Conservation (phyloP, 164 flowering plant genomes). For the Aristolochia fimbriata region DNA sequence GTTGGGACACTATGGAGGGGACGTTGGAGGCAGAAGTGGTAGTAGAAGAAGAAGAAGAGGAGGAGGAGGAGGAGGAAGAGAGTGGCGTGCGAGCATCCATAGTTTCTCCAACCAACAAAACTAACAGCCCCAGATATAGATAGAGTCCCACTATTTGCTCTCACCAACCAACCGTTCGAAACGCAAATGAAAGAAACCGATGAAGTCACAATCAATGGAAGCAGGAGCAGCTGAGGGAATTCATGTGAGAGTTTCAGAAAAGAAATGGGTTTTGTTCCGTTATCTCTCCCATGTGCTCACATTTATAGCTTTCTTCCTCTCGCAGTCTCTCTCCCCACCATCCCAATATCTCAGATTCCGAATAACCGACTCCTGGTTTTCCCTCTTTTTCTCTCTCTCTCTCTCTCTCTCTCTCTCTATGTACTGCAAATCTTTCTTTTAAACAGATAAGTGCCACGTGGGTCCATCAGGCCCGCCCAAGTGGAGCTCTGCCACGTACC, state of each 20-base stretch:
- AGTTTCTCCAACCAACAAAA: conserved; percentile 2
- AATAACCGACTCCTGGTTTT: background rate
- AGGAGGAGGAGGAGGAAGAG: background rate
- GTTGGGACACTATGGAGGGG: background rate
- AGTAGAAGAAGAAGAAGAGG: background rate
- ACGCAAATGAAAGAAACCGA: background rate
- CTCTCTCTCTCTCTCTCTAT: background rate
- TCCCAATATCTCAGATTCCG: background rate
- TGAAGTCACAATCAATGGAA: background rate
- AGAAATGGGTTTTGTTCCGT: background rate
- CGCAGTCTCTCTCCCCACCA: background rate
- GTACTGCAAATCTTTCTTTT: background rate
- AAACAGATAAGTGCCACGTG: conserved; percentile 8
- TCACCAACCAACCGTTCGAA: background rate
- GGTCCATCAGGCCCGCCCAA: conserved; percentile 3
- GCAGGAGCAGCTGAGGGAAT: conserved; percentile 1
- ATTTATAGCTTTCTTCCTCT: conserved; percentile 2
- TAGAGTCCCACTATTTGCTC: no score
- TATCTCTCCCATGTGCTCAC: conserved; percentile 4
- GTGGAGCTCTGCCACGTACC: conserved; percentile 1
- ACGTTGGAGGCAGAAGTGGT: background rate
- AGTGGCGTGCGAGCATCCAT: conserved; percentile 5
- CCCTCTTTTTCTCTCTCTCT: conserved; percentile 2
- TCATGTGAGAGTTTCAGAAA: background rate
- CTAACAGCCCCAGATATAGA: no score